These are phyloP conservation scores for Arxiozyma heterogenica DNA, from an alignment of 1,139 yeast species.

Conservation along the genomic window DNA sequence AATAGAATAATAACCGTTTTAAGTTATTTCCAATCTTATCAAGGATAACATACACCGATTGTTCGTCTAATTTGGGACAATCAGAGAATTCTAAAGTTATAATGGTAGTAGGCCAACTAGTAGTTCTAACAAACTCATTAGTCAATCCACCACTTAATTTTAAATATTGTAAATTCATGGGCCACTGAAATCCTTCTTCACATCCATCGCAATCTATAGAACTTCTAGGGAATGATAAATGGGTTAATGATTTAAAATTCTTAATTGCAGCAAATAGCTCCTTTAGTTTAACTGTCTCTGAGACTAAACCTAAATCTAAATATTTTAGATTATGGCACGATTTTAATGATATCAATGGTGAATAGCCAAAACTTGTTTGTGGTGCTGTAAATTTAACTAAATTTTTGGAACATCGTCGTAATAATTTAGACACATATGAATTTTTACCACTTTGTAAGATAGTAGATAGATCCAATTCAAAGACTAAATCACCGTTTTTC, in stretches of 20 bases:
- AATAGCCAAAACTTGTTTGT: slow-evolving; percentile 87
- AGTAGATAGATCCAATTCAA: slow-evolving; percentile 56
- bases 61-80: slow-evolving; percentile 67
- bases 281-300: slow-evolving; percentile 78
- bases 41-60: slow-evolving; percentile 52
- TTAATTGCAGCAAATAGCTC: slow-evolving; percentile 70
- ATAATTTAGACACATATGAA: slow-evolving; percentile 73
- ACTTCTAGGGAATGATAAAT: slow-evolving; percentile 79
- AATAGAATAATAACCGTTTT: slow-evolving; percentile 55
- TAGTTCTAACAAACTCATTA: slow-evolving; percentile 60
- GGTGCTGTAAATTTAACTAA: slow-evolving; percentile 76
- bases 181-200: slow-evolving; percentile 49
- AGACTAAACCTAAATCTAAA: slow-evolving; percentile 77
- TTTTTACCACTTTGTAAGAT: slow-evolving; percentile 91
- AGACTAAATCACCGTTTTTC: slow-evolving; percentile 36
- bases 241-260: slow-evolving; percentile 52
- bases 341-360: slow-evolving; percentile 72
- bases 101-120: slow-evolving; percentile 64
- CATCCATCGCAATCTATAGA: slow-evolving; percentile 67
- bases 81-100: slow-evolving; percentile 71
- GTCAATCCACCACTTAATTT: slow-evolving; percentile 85
- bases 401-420: slow-evolving; percentile 61
- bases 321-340: slow-evolving; percentile 55
- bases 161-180: slow-evolving; percentile 58
- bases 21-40: slow-evolving; percentile 58